Evolutionary conservation across 2,329 filamentous ascomycete species (phyloP).

Genomic region (Colletotrichum plurivorum): DNA sequence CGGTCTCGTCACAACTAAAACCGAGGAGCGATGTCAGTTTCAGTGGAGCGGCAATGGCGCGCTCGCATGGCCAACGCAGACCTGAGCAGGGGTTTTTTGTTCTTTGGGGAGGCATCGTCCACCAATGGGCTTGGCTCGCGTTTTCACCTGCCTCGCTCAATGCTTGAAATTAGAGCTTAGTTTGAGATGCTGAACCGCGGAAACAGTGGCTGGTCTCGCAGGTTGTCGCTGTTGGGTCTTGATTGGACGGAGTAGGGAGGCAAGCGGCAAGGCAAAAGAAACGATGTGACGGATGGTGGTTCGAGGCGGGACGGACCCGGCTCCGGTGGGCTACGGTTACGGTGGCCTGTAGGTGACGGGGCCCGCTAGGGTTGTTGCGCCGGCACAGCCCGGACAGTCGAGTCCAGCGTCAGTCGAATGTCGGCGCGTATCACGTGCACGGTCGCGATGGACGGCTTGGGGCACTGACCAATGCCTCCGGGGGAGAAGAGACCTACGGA

Average conservation of each 20-base stretch:
- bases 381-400: no score
- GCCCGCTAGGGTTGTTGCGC: background rate
- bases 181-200: background rate
- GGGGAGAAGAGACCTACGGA: background rate
- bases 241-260: conserved; percentile 1
- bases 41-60: background rate
- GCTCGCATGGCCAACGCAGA: background rate
- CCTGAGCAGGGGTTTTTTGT: conserved; percentile 1
- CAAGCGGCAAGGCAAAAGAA: background rate
- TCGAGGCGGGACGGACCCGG: background rate
- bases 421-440: background rate
- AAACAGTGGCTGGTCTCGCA: background rate
- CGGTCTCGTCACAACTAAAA: background rate
- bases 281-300: background rate
- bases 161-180: conserved; percentile 2
- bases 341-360: background rate
- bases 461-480: background rate
- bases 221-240: background rate
- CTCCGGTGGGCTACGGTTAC: background rate
- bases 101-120: background rate
- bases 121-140: background rate
- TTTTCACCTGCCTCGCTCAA: background rate
- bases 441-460: background rate
- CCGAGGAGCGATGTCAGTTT: conserved; percentile 7
- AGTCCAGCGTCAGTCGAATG: no score